Conservation (phyloP, 2,329 filamentous ascomycete species). For the Elsinoe perseae region DNA sequence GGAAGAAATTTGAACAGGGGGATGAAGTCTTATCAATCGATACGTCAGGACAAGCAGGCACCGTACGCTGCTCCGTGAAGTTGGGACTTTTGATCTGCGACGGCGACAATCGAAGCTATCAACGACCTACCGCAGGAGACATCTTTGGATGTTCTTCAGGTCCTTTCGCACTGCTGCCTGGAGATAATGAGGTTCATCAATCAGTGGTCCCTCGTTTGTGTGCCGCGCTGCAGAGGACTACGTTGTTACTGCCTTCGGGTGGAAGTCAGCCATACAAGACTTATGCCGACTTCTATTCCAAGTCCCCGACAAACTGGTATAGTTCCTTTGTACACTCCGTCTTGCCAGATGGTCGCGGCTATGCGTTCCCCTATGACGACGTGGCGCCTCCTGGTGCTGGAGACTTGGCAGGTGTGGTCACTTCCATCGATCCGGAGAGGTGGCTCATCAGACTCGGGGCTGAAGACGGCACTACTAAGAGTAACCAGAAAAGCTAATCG, state of each 20-base stretch:
- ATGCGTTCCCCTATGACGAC: slow-evolving; percentile 63
- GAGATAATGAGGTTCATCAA: slow-evolving; percentile 37
- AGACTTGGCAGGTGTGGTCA: slow-evolving; percentile 45
- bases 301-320: slow-evolving; percentile 44
- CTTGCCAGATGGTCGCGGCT: slow-evolving; percentile 53
- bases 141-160: slow-evolving; percentile 62
- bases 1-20: slow-evolving; percentile 37
- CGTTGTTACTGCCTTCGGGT: slow-evolving; percentile 48
- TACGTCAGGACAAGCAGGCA: slow-evolving; percentile 54
- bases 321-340: slow-evolving; percentile 52
- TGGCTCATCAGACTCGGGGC: slow-evolving; percentile 20
- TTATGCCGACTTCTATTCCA: slow-evolving; percentile 38
- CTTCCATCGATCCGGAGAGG: slow-evolving; percentile 17
- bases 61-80: slow-evolving; percentile 42
- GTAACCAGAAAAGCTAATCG: too few species aligned
- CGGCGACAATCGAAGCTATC: slow-evolving; percentile 41
- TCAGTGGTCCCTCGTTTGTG: slow-evolving; percentile 64
- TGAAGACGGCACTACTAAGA: too few species aligned
- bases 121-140: slow-evolving; percentile 51
- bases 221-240: slow-evolving; percentile 68
- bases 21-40: slow-evolving; percentile 48
- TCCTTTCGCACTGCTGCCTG: slow-evolving; percentile 45
- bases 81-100: slow-evolving; percentile 37
- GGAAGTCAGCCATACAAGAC: slow-evolving; percentile 38
- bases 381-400: slow-evolving; percentile 51